These are phyloP conservation scores for Polyporus arcularius DNA, from an alignment of 768 basidiomycete genomes.

Conservation along the genomic window DNA sequence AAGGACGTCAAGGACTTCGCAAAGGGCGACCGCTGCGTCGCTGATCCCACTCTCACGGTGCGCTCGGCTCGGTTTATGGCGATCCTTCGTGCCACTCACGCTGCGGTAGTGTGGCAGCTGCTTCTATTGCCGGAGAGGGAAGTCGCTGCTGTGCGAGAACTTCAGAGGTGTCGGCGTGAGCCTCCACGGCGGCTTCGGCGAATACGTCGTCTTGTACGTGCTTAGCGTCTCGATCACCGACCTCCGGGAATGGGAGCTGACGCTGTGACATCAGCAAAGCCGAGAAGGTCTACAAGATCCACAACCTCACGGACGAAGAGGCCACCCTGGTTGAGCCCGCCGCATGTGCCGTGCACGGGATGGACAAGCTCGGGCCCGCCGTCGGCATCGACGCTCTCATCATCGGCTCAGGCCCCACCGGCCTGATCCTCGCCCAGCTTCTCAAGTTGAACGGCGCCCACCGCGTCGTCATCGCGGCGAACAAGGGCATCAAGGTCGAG, in stretches of 20 bases:
- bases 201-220: conserved; percentile 81
- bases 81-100: neutral
- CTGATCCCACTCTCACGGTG: conserved; percentile 75
- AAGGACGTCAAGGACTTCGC: conserved; percentile 78
- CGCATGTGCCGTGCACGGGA: conserved; percentile 88
- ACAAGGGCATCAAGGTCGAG: conserved; percentile 90
- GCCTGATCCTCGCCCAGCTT: conserved; percentile 87
- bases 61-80: conserved; percentile 22
- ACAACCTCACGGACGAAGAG: conserved; percentile 86
- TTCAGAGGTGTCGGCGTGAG: conserved; percentile 84
- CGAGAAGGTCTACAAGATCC: conserved; percentile 82
- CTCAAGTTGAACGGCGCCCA: conserved; percentile 85
- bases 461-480: conserved; percentile 81
- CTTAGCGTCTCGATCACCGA: neutral
- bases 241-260: neutral
- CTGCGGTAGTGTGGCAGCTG: conserved; percentile 70
- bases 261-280: conserved; percentile 45
- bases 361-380: conserved; percentile 82
- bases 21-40: conserved; percentile 81
- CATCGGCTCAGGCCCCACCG: conserved; percentile 89
- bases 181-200: conserved; percentile 84
- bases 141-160: conserved; percentile 81
- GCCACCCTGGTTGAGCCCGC: conserved; percentile 88
- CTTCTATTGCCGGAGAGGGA: conserved; percentile 87
- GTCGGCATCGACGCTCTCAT: conserved; percentile 85